A percentile compares a stretch with the other conserved stretches of the same genome.
These are phyloP conservation scores for Anaeromyces robustus DNA, from an alignment of 192 early-diverging fungal genomes.

Conservation along the genomic window DNA sequence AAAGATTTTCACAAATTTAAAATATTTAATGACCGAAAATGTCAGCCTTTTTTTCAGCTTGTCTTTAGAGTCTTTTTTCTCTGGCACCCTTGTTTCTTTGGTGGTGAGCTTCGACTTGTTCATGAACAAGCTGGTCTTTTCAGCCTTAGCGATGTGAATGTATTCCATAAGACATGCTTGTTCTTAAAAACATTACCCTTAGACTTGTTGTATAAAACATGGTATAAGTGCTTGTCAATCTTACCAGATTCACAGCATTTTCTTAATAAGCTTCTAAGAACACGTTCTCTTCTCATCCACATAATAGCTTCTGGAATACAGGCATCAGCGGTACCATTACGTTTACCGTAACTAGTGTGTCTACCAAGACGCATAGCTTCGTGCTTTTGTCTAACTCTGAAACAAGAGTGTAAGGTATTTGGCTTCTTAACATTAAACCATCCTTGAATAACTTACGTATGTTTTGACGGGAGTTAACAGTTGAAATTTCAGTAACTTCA, in stretches of 20 bases:
- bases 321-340: conserved; percentile 85
- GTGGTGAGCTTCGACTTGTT: conserved; percentile 97
- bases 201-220: conserved; percentile 88
- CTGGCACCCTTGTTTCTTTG: conserved; percentile 86
- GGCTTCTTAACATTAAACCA: conserved; percentile 95
- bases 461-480: conserved; percentile 97
- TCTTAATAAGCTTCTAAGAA: conserved; percentile 82
- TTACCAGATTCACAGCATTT: conserved; percentile 96
- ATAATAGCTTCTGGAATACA: conserved; percentile 89
- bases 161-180: conserved; percentile 99
- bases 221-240: conserved; percentile 98
- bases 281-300: conserved; percentile 98
- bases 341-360: conserved; percentile 76
- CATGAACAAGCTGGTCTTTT: conserved; percentile 79
- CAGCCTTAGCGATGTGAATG: conserved; percentile 98
- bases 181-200: conserved; percentile 99
- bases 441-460: conserved; percentile 95
- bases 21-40: neutral
- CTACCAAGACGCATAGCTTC: conserved; percentile 94
- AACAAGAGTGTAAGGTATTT: conserved; percentile 69
- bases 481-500: conserved; percentile 84
- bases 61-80: conserved; percentile 71
- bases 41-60: conserved; percentile 58
- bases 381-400: conserved; percentile 76
- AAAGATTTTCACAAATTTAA: neutral